Evolutionary conservation across 257 asterid species (phyloP), one percentile per base, ranked within the genome.

Genomic region (Scutellaria baicalensis): DNA sequence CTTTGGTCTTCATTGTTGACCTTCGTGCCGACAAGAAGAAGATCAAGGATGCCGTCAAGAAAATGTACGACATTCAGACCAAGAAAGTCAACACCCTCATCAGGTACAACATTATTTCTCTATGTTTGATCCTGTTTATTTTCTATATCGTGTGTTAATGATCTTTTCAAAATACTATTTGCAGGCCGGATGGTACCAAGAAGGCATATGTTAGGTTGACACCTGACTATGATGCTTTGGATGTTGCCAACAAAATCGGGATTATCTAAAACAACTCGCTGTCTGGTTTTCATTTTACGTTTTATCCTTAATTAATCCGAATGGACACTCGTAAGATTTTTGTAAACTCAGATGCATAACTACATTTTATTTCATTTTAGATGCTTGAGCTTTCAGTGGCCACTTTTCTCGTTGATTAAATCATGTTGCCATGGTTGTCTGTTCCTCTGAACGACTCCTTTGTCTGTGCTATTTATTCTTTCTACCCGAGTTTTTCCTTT

Each of bases 171-270:
- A 31, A 5, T 27, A 0, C 35, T 5, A 13, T 8, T 64, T 72
- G 57, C 80, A 84, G 90, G 82, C 87, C 90, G 0, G 83, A 82
- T 64, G 90, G 87, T 59, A 82, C 90, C 9, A 82, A 84, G 81
- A 84, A 84, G 75, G 90, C 90, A 0, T 84, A 80, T n/a, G 90
- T 78, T 13, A 70, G 85, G 66, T 70, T 82, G 81, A 84, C 87
- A 0, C 85, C 90, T 0, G 84, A 80, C 68, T 78, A 72, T 40
- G 89, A 82, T 80, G 87, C 89, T 62, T 57, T 80, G 61, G 87
- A 84, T 64, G 90, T 82, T 35, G 87, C 87, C 12, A 82, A 84
- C 78, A 84, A 80, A 57, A 82, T 82, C 6, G 87, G 84, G 9
- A 84, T 84, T 6, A 80, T 82, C 57, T 80, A 75, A 79, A 36